Base-by-base conservation (phyloP, 1,284 basidiomycete genomes). In the Taiwanofungus camphoratus region DNA sequence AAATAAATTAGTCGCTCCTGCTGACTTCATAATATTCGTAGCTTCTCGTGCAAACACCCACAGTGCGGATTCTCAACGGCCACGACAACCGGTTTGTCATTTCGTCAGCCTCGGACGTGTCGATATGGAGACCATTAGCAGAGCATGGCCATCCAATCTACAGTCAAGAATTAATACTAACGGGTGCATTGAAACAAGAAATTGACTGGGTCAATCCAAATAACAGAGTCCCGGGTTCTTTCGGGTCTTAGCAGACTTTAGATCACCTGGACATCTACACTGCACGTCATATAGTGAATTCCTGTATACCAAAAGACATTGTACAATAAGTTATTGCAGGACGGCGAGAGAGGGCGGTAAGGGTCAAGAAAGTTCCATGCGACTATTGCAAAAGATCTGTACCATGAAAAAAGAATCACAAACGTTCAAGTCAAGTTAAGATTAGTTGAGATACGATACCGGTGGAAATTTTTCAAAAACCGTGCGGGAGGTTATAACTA, bases 91-190 rank as follows among this genome's bases (percentile, higher is more conserved):
- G 79, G 29, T 71, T 76, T 53, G 69, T 88, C 18, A 69, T 90
- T 23, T 85, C 84, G 0, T 79, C 76, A 44, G 56, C 62, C 18
- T 77, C 74, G 18, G 87, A 88, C 50, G 62, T 64, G 18, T 62
- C 69, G 2, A 71, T 79, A 11, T 88, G 85, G 82, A 61, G 74
- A 23, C 70, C 76, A 2, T 64, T 89, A 24, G 65, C 63, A 0
- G 56, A 72, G 19, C 62, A 73, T 4, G 71, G 71, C 0, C 67
- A 74, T 51, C 68, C 69, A 6, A 68, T 90, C n/a, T 89, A 86
- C 61, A 73, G 68, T 1, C 69, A 73, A 13, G 86, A 89, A 58
- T 63, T 89, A 15, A 61, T 90, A 6, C 60, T 89, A 42, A 76
- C 69, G 19, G 75, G 73, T 0, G 76, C 77, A 2, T 60, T 88